Evolutionary conservation across 495 filamentous ascomycete genomes (phyloP).

Genomic region (Penicillium riverlandense): DNA sequence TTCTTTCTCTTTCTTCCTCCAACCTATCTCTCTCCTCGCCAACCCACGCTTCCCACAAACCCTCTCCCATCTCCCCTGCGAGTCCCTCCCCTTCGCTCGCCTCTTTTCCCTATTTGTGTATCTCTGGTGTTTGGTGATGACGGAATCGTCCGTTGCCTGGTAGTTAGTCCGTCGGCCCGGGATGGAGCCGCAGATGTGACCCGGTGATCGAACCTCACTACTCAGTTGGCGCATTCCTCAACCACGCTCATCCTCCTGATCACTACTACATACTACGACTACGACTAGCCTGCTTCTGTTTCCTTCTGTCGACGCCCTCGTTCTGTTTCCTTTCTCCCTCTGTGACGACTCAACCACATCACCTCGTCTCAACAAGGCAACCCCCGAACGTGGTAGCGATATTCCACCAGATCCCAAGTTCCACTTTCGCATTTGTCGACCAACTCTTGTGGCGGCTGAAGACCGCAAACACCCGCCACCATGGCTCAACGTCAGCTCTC

Average conservation of each 20-base stretch:
- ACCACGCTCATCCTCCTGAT: background rate
- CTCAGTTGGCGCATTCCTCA: constrained; percentile 24
- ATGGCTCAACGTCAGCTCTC: constrained; percentile 49
- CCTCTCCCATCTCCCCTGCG: constrained; percentile 5
- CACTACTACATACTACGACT: background rate
- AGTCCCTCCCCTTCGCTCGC: constrained; percentile 7
- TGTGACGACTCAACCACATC: constrained; percentile 32
- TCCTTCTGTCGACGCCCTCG: constrained; percentile 17
- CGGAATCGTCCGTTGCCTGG: constrained; percentile 10
- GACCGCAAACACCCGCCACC: constrained; percentile 9
- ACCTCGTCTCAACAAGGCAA: constrained; percentile 8
- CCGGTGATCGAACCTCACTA: constrained; percentile 16
- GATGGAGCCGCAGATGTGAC: constrained; percentile 26
- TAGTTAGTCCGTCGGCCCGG: constrained; percentile 3
- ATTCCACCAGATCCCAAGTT: background rate
- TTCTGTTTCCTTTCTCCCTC: constrained; percentile 23
- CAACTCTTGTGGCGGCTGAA: no score
- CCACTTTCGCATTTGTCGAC: constrained; percentile 1
- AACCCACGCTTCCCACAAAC: constrained; percentile 1
- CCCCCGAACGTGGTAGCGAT: background rate
- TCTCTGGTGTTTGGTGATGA: constrained; percentile 23
- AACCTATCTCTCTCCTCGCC: constrained; percentile 3
- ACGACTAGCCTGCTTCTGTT: constrained; percentile 13
- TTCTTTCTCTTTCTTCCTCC: constrained; percentile 6
- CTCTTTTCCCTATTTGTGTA: constrained; percentile 14